Base-by-base conservation (phyloP, 768 basidiomycete species). In the Gelatoporia subvermispora region DNA sequence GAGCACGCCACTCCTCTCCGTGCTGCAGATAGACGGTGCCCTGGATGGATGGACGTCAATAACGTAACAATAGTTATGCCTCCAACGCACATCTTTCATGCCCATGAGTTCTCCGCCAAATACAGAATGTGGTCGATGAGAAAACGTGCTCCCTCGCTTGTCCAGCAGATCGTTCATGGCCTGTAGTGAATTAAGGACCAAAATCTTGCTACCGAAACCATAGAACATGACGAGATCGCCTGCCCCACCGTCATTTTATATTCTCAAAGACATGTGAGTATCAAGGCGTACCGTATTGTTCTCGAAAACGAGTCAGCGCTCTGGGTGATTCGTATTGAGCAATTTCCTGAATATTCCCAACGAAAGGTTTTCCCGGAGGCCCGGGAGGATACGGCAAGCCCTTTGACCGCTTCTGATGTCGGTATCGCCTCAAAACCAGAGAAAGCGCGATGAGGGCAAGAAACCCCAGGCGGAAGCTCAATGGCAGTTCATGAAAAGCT, bases 101-200 rank as follows among this genome's bases (percentile, higher is more conserved):
- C 55, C 54, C 60, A 67, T 67, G 59, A 72, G 60, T 25, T 68
- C 68, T 11, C 68, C 65, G 8, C 63, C 64, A 43, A 73, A 66
- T 1, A 61, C 60, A 17, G 71, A 66, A 16, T 49, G 55, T 3
- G 68, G 66, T 5, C 67, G 55, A 35, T 64, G 50, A 8, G 68
- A 68, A 39, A 68, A 68, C 17, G 57, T 61, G 13, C 17, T 42
- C 1, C 51, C 53, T n/a, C 60, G 48, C 44, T 59, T 58, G 3
- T 65, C 68, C 8, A 70, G 43, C 2, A 69, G 55, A 13, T 67
- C 67, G 9, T 48, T 46, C 5, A 67, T 54, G 3, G 59, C 48
- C n/a, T 65, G 45, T 3, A 59, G 20, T 2, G 63, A 60, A 48
- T 66, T 68, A 8, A 70, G 36, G 16, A 68, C 45, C 20, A 70